Evolutionary conservation across 345 rosid species (phyloP), one percentile per base, ranked within the genome.

Genomic region (Brassica juncea): DNA sequence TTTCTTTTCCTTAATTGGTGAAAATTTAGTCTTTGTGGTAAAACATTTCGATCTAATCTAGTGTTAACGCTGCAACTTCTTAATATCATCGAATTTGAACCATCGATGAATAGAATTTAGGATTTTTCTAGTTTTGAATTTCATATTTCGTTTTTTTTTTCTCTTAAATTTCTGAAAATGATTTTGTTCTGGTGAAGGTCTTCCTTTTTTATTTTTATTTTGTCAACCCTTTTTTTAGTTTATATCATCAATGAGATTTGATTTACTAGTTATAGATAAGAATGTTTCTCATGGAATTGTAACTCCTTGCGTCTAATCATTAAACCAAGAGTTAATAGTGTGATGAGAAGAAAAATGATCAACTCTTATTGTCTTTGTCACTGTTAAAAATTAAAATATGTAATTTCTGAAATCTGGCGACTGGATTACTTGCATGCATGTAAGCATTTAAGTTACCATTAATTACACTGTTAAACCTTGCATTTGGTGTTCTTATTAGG

Each of bases 401-500:
- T 27, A 27, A 27, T 27, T 3, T 27, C 30, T 27, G 30, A 27
- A 27, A 27, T 27, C 4, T 27, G 30, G 30, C 30, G 30, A 27
- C 30, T 27, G 30, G 30, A 27, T 27, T 27, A 27, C 30, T 47
- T 81, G 80, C 83, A 75, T 82, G 81, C 77, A 71, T 79, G 77
- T n/a, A 23, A 66, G 57, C 77, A 76, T 31, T 71, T 49, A 66
- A 75, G 4, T 63, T n/a, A 35, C 63, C 55, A 70, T 75, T 72
- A 31, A 19, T 27, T 27, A 11, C 63, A 49, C 6, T 42, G 64
- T 73, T 73, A 21, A 60, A 25, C 16, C 19, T 79, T 79, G 68
- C 73, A 79, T 79, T 79, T 67, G 30, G 21, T 32, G 68, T 73
- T 67, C 68, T 37, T 44, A 27, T 27, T 27, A 27, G 30, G 30